Conservation (phyloP, 352 stramenopile species). For the Globisporangium okanoganense region DNA sequence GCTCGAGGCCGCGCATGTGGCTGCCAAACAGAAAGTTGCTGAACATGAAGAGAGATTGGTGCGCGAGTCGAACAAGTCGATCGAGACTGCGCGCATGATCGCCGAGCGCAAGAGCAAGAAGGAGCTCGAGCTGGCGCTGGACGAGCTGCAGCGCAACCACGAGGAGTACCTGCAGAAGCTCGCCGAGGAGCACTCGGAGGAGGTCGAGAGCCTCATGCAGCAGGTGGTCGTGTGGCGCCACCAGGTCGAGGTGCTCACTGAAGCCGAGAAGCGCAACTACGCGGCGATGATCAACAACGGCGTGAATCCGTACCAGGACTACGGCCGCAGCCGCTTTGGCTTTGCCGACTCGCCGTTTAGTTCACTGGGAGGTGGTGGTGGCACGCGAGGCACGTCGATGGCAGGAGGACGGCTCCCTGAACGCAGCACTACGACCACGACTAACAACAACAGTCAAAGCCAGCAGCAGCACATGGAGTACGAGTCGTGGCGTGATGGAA, state of each 20-base stretch:
- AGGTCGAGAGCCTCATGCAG: conserved; percentile 77
- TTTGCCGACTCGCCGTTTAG: conserved; percentile 21
- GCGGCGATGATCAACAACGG: conserved; percentile 55
- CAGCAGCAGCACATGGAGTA: conserved; percentile 16
- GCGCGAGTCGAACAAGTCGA: conserved; percentile 75
- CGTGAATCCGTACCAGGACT: conserved; percentile 52
- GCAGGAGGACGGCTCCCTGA: neutral
- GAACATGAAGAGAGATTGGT: conserved; percentile 68
- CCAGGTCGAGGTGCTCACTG: conserved; percentile 80
- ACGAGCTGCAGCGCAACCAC: conserved; percentile 52
- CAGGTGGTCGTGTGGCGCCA: conserved; percentile 81
- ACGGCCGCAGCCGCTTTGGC: conserved; percentile 49
- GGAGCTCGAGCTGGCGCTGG: conserved; percentile 44
- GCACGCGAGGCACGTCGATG: neutral
- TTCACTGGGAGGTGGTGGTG: conserved; percentile 3
- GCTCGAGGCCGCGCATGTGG: conserved; percentile 43
- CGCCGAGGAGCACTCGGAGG: conserved; percentile 76
- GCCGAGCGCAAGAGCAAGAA: conserved; percentile 54
- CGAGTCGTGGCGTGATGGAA: conserved; percentile 30
- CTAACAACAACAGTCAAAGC: conserved; percentile 14
- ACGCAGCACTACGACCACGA: neutral
- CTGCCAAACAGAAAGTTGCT: conserved; percentile 37
- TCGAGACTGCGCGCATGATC: conserved; percentile 54
- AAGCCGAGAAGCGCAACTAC: conserved; percentile 79
- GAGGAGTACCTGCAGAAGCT: conserved; percentile 79